Evolutionary conservation across 441 rosid genomes (phyloP), one percentile per base, ranked within the genome.

Genomic region (Geranium incanum): DNA sequence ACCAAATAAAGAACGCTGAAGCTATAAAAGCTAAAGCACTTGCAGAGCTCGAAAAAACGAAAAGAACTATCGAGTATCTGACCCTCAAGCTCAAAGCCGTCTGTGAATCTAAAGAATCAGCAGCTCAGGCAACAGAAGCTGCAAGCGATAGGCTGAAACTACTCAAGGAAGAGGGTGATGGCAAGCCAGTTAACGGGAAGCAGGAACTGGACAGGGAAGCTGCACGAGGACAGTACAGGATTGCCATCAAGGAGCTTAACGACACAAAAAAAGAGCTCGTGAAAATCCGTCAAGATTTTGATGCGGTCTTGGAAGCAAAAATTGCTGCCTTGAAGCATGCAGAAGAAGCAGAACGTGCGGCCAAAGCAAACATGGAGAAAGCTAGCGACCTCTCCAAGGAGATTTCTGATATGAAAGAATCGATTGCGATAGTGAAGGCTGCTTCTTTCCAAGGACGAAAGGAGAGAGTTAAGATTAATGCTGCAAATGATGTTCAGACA

Each of bases 361-460:
- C 82, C 67, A 84, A 86, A 78, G 80, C 74, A 66, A 88, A 85
- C 76, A 74, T 86, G 72, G 97, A 87, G 82, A 90, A 84, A 80
- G 90, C 86, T 38, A 81, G 84, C 59, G 85, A 89, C 71, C 85
- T 95, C 41, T 87, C 88, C 1, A 88, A 75, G 80, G 97, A 89
- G 72, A 92, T 92, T 18, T 79, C 89, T 38, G 78, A 79, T 21
- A 75, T 89, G 19, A 91, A 92, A 78, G 94, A 92, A 75, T 82
- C 96, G 1, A 87, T 92, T 60, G 91, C 88, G 39, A 88, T 92
- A 82, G 91, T 86, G 13, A 95, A 88, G 83, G 85, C 86, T 78
- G 94, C 88, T 12, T 81, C 87, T 69, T 75, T 91, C 66, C 83
- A 90, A 82, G 77, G 88, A 0, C 87, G 80, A n/a, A 89, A 90